These are phyloP conservation scores for Camptophora hylomeconis DNA, from an alignment of 2,329 filamentous ascomycete species.

Conservation along the genomic window DNA sequence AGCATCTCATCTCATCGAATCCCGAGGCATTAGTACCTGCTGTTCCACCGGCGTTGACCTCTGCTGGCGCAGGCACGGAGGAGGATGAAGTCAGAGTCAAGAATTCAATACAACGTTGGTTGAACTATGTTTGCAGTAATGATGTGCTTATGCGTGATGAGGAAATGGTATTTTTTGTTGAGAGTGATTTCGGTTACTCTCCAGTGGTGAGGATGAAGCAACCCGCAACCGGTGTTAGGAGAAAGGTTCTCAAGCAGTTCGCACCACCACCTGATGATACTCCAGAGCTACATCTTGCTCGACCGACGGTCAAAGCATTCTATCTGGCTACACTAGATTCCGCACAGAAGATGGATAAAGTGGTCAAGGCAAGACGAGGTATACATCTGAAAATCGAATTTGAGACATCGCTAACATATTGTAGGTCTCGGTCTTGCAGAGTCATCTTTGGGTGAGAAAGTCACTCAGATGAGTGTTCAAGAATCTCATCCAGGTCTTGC, in stretches of 20 bases:
- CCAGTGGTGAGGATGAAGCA: conserved; percentile 93
- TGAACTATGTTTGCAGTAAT: conserved; percentile 85
- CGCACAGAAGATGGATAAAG: conserved; percentile 89
- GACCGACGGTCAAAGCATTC: conserved; percentile 87
- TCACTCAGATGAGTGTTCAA: conserved; percentile 74
- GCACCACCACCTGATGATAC: conserved; percentile 95
- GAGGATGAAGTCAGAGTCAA: conserved; percentile 90
- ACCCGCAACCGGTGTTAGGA: conserved; percentile 84
- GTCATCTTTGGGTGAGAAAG: conserved; percentile 82
- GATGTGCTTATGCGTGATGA: conserved; percentile 90
- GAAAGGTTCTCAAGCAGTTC: conserved; percentile 96
- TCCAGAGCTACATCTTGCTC: conserved; percentile 77
- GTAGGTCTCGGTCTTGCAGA: conserved; percentile 80
- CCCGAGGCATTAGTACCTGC: conserved; percentile 89
- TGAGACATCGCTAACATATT: conserved; percentile 4
- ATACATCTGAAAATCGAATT: conserved; percentile 20
- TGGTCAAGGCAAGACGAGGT: conserved; percentile 89
- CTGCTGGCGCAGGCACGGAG: conserved; percentile 87
- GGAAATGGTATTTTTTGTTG: conserved; percentile 96
- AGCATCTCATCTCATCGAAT: conserved; percentile 94
- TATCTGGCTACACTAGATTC: conserved; percentile 92
- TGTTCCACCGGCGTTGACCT: conserved; percentile 86
- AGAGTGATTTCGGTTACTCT: conserved; percentile 96
- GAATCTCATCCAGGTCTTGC: conserved; percentile 80
- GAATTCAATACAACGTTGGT: conserved; percentile 79